Evolutionary conservation across 2,329 filamentous ascomycete species (phyloP).

Genomic region (Metarhizium album): DNA sequence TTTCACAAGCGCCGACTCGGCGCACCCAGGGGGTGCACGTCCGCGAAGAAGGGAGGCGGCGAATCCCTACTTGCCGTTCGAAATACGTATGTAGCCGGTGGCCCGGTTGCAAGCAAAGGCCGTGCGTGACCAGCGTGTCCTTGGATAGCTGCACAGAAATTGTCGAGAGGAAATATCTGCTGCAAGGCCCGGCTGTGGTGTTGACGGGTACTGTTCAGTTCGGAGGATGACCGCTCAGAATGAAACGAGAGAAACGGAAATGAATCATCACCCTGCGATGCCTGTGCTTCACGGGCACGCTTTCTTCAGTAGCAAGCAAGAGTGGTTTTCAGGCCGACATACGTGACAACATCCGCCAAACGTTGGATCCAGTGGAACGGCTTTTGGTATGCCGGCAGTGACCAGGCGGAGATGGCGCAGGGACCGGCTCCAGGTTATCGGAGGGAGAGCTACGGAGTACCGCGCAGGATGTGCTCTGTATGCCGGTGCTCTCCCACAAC

Average conservation of each 20-base stretch:
- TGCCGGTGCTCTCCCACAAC: background rate
- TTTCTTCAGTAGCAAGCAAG: no score
- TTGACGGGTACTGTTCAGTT: no score
- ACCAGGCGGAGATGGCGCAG: background rate
- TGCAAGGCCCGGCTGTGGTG: no score
- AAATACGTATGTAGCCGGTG: background rate
- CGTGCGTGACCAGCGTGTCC: no score
- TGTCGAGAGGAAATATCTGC: background rate
- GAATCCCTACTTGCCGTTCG: background rate
- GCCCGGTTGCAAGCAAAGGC: background rate
- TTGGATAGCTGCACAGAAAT: no score
- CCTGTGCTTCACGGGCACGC: background rate
- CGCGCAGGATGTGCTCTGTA: no score
- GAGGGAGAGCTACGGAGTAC: slow-evolving; percentile 7
- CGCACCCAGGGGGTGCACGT: background rate
- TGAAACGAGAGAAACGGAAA: no score
- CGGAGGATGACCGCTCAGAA: no score
- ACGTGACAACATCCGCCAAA: background rate
- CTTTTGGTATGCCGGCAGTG: slow-evolving; percentile 4
- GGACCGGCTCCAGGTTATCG: slow-evolving; percentile 8
- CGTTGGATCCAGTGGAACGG: slow-evolving; percentile 1
- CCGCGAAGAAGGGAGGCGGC: background rate
- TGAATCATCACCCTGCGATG: background rate
- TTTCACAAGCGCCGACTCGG: background rate
- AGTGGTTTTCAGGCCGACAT: background rate